Evolutionary conservation across 805 yeast species (phyloP), one percentile per base, ranked within the genome.

Genomic region (Isabelozyma gotoi): DNA sequence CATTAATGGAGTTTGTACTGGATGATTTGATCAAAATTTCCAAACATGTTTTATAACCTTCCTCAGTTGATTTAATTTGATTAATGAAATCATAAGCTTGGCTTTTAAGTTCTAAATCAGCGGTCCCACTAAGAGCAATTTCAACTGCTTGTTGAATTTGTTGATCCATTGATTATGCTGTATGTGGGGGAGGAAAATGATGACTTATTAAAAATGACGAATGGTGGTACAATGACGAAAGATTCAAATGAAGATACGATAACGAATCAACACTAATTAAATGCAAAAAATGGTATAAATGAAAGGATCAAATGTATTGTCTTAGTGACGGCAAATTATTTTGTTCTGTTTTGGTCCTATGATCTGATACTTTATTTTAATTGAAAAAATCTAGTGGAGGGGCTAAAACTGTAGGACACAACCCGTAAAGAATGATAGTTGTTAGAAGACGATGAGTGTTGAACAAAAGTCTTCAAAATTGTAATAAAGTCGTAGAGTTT

Each of bases 111-210:
- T 59, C 70, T 12, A 74, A 67, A 60, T 85, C 88, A 7, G 84
- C 77, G 19, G 82, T 72, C 21, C 87, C 84, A 61, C 82, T 81
- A 42, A 86, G 77, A 6, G 96, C 96, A 49, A 89, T 81, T 49
- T 80, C 83, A 38, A 91, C 94, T 34, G 96, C 97, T 67, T 88
- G 94, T 62, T 80, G 88, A 56, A 91, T 84, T 71, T 90, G 95
- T 50, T 71, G 68, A 47, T 72, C 74, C 67, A 62, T 62, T 51
- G 36, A 47, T 31, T 10, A 24, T 24, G 29, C 29, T 24, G 12
- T 10, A 5, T 10, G 3, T 10, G 10, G 10, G 29, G 3, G 12
- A 24, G 29, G 29, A 24, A 24, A n/a, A n/a, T 24, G 29, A 24
- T 10, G 3, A 24, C 29, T 10, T n/a, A 10, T 24, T n/a, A n/a